Base-by-base conservation (phyloP, 148 eudicot species). In the Camellia japonica region DNA sequence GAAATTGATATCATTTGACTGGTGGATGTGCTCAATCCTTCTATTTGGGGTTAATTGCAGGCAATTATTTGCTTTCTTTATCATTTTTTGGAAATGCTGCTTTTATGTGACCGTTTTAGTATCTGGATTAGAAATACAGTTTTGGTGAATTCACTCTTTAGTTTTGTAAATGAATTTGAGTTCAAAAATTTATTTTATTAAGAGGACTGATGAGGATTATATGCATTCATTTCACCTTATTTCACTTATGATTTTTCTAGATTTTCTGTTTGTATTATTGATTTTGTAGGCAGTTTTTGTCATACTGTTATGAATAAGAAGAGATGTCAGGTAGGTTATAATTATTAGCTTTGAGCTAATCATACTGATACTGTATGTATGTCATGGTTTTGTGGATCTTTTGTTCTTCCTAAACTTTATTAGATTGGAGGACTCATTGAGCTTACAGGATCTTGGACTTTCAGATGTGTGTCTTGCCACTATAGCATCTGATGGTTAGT, bases 381-480 rank as follows among this genome's bases (percentile, higher is more conserved):
- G 0, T 47, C 18, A 10, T 19, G 49, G 19, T 18, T 52, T 38
- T 62, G 12, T 10, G 18, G 30, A 75, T 62, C 52, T 56, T 70
- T 78, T 75, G 77, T 83, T 80, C 55, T 79, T 7, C 91, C 88
- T 91, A 66, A 93, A 87, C 7, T 41, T 71, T 71, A 78, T 80
- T 74, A 96, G 99, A 85, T 85, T 93, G 54, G 98, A 93, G 56
- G 97, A 93, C 49, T 87, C 93, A 9, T 68, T 88, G 82, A 93
- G 89, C 86, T 87, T 96, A 78, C 83, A 82, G 83, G 89, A 83
- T 65, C 91, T 96, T 80, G 99, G 99, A 7, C 89, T 96, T 65
- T 96, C 99, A 67, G 97, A 93, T 76, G 91, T 79, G 52, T 87
- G 89, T 81, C 89, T 96, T 63, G 98, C 99, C 65, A 89, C 97